Base-by-base conservation (phyloP, 2,329 filamentous ascomycete species). In the Pseudonectria buxi region DNA sequence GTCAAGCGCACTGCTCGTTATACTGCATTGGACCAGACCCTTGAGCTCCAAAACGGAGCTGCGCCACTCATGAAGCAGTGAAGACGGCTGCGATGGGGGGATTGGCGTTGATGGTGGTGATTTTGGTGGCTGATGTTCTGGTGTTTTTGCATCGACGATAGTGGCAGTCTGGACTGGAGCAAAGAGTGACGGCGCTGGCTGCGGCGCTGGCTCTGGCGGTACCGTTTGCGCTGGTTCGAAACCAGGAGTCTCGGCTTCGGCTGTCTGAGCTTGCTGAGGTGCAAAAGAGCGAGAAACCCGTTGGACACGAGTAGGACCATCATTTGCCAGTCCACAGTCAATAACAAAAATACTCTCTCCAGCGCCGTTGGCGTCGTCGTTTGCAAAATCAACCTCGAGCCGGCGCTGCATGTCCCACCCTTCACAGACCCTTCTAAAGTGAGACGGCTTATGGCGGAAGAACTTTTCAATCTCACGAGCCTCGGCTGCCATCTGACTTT, bases 401-500 rank as follows among this genome's bases (percentile, higher is more conserved):
- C 69, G 79, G 41, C 88, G 77, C 35, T 79, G 79, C 89, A 96
- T 96, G 53, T 96, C 86, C 90, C 92, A 96, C 3, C 84, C 83
- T 28, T 83, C 67, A 53, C 85, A 96, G 2, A 78, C 68, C 50
- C 80, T 81, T 14, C 81, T 78, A 57, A 94, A 94, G 48, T 94
- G 77, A 27, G 77, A 74, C 4, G 90, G 89, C 47, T 77, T 81
- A 49, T 83, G 78, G 0, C 67, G 68, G 13, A 94, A 59, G 47
- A 84, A 94, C 28, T 72, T 75, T 49, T 94, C 84, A 35, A 95
- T 87, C 57, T 94, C 86, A 32, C 74, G 73, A 2, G 86, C 87
- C 57, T 95, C 88, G 2, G 84, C 80, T 26, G 69, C 61, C 43
- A 89, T 67, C 55, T 94, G 85, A 13, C 79, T 75, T 46, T 73